Base-by-base conservation (phyloP, 441 rosid genomes). In the Pelargonium citronellum region DNA sequence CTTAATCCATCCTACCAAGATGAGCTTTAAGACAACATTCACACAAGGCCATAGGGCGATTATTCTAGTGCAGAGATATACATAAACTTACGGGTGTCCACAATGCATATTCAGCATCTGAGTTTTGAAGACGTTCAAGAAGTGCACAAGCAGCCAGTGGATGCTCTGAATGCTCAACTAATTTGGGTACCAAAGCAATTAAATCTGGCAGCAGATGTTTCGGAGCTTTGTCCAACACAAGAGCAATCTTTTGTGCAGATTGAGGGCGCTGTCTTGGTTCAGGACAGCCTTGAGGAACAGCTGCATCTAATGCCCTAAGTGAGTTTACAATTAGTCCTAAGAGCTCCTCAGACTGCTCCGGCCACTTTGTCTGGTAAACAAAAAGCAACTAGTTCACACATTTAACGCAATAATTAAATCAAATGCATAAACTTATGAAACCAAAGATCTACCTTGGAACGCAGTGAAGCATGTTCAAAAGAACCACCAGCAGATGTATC, bases 261-360 rank as follows among this genome's bases (percentile, higher is more conserved):
- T 87, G 92, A 58, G 98, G 97, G 74, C 98, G 85, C 67, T 98
- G 76, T 81, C 91, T 85, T 16, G 97, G 98, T 84, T 92, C 99
- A 13, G 92, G 97, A 79, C 96, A 91, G 71, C 96, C 91, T 68
- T 91, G 96, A 22, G 94, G 92, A 82, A 88, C 94, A 77, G 90
- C 94, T 79, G 96, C 96, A 72, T 95, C 99, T 64, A 89, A 87
- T 73, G 98, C 87, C 85, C 96, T 87, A 73, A 95, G 84, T 65
- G 97, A 95, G 79, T 95, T 91, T n/a, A 95, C 91, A 78, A 95
- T 95, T 82, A 95, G 82, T 79, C 97, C 97, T 68, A 95, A 79
- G 43, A 95, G 91, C 87, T 95, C 99, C 87, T 90, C 97, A 44
- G 98, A 95, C 80, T 95, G 97, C 82, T 94, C 97, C 1, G 96